Percentiles rank a stretch among this genome's conserved stretches.
Evolutionary conservation across 78 protist genomes (phyloP).

Genomic region (Cavenderia fasciculata): DNA sequence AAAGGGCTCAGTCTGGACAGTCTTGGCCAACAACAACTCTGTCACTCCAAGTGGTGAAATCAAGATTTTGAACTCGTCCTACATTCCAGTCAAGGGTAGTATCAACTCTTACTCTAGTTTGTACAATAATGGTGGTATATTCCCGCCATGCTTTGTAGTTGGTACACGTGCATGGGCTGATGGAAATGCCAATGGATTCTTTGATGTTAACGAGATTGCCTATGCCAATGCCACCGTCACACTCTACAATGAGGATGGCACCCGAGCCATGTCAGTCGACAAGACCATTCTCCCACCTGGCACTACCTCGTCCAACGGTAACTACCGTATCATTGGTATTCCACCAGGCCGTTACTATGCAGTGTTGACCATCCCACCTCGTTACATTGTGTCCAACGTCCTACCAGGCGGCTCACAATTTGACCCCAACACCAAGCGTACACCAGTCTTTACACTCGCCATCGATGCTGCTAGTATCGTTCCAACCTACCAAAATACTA

Average conservation of each 20-base stretch:
- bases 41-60: not conserved
- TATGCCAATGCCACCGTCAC: constrained; percentile 20
- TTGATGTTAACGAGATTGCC: constrained; percentile 47
- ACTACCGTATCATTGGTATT: constrained; percentile 9
- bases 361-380: not conserved
- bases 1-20: not conserved
- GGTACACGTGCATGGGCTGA: constrained; percentile 42
- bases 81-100: not conserved
- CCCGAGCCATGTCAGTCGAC: not conserved
- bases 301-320: constrained; percentile 15
- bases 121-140: constrained; percentile 39
- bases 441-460: not conserved
- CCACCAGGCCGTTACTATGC: constrained; percentile 37
- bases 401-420: not conserved
- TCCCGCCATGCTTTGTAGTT: constrained; percentile 20
- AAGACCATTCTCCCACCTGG: constrained; percentile 1
- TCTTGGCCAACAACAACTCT: not conserved
- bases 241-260: constrained; percentile 9
- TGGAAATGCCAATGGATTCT: constrained; percentile 44
- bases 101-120: not conserved
- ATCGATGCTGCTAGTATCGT: not conserved
- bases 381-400: not conserved
- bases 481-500: not conserved
- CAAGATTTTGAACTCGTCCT: not conserved
- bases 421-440: not conserved